Percentiles rank a stretch among this genome's conserved stretches.
Evolutionary conservation across 495 filamentous ascomycete genomes (phyloP).

Genomic region (Parmelia sp.): DNA sequence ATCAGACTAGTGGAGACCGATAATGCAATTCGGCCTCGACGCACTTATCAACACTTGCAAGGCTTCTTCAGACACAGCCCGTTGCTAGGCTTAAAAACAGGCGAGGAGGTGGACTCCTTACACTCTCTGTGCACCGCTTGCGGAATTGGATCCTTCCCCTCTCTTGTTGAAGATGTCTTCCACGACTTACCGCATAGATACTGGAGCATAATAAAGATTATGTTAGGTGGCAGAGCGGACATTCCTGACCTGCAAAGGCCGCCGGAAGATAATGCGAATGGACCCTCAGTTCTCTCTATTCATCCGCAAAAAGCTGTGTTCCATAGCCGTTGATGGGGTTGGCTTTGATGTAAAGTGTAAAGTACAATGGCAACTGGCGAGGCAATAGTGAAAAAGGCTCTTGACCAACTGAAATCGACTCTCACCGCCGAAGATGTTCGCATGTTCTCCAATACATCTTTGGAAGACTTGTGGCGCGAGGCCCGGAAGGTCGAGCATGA

Average conservation of each 20-base stretch:
- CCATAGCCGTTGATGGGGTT: neutral
- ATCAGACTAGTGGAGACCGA: neutral
- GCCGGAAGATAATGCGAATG: neutral
- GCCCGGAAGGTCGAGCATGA: conserved; percentile 33
- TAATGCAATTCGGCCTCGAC: neutral
- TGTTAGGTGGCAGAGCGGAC: neutral
- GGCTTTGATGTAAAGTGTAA: neutral
- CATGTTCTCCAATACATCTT: conserved; percentile 28
- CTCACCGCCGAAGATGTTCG: conserved; percentile 27
- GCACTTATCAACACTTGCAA: neutral
- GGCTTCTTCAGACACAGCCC: neutral
- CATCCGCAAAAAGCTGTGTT: neutral
- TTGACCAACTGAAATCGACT: conserved; percentile 29
- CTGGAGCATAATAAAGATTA: neutral
- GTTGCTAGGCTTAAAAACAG: too few species aligned
- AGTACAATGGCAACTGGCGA: conserved; percentile 12
- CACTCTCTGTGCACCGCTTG: neutral
- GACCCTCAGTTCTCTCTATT: neutral
- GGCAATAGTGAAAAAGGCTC: conserved; percentile 23
- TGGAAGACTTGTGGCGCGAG: conserved; percentile 33
- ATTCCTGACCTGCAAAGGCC: neutral
- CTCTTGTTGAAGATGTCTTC: neutral
- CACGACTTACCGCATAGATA: neutral
- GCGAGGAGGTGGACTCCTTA: too few species aligned
- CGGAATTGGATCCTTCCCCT: neutral